These are phyloP conservation scores for Xylona heveae DNA, from an alignment of 495 filamentous ascomycete genomes.

Conservation along the genomic window DNA sequence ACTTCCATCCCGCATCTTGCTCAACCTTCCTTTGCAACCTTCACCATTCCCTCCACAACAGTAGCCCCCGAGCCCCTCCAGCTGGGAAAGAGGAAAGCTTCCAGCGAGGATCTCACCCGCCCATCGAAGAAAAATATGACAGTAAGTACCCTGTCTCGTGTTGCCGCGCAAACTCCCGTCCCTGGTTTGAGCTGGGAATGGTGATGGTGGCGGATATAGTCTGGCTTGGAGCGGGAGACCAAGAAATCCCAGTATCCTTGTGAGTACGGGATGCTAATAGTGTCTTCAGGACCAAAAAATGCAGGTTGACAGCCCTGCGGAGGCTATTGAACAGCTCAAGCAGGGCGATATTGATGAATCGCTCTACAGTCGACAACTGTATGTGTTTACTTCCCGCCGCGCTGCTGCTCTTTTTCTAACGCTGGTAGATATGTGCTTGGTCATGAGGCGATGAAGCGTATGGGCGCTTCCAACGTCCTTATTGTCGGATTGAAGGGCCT, in stretches of 20 bases:
- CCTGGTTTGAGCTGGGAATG: no score
- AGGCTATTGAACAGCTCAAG: slow-evolving; percentile 34
- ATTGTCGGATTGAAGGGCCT: slow-evolving; percentile 82
- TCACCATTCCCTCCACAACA: slow-evolving; percentile 33
- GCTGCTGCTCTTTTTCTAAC: not conserved
- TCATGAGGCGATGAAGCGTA: slow-evolving; percentile 98
- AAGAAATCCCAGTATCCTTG: not conserved
- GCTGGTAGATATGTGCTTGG: slow-evolving; percentile 61
- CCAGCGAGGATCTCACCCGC: slow-evolving; percentile 47
- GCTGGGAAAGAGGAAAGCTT: slow-evolving; percentile 76
- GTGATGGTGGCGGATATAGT: no score
- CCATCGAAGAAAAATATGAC: slow-evolving; percentile 70
- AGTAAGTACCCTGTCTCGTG: slow-evolving; percentile 37
- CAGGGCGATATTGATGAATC: slow-evolving; percentile 80
- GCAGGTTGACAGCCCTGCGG: slow-evolving; percentile 51
- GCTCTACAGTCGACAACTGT: slow-evolving; percentile 92
- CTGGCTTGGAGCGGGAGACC: no score
- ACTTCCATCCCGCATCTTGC: no score
- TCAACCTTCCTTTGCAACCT: no score
- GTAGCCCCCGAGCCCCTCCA: slow-evolving; percentile 33
- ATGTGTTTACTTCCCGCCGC: slow-evolving; percentile 10
- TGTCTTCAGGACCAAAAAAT: slow-evolving; percentile 65
- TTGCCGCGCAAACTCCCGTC: no score
- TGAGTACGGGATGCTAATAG: not conserved
- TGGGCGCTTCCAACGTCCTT: slow-evolving; percentile 89